These are phyloP conservation scores for Suhomyces kunorum DNA, from an alignment of 1,139 yeast genomes.

Conservation along the genomic window DNA sequence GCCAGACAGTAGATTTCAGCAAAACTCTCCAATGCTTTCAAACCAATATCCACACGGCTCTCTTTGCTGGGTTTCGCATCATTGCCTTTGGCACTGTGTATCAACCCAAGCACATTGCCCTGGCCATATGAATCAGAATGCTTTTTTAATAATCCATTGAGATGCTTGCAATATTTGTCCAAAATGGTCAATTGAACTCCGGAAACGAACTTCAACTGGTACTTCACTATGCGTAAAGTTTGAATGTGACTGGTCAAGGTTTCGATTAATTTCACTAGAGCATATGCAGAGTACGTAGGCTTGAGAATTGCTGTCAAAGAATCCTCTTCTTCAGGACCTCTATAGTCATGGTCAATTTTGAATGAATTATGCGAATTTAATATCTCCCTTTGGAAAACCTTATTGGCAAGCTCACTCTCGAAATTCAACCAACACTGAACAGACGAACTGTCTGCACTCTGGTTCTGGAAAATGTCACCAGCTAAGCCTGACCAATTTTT, in stretches of 20 bases:
- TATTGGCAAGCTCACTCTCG: constrained; percentile 59
- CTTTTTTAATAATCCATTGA: constrained; percentile 48
- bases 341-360: constrained; percentile 61
- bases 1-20: constrained; percentile 65
- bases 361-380: constrained; percentile 56
- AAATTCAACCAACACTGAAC: constrained; percentile 61
- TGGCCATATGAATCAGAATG: constrained; percentile 47
- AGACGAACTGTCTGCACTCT: constrained; percentile 35
- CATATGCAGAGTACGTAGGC: constrained; percentile 70
- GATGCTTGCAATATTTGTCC: constrained; percentile 56
- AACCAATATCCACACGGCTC: constrained; percentile 41
- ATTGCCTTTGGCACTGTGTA: constrained; percentile 35
- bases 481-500: constrained; percentile 61
- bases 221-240: constrained; percentile 57
- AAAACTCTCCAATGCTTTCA: constrained; percentile 53
- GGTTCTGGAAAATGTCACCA: constrained; percentile 50
- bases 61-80: constrained; percentile 36
- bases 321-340: constrained; percentile 35
- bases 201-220: constrained; percentile 67
- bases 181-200: constrained; percentile 68
- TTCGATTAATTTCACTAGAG: constrained; percentile 62
- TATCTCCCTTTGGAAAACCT: constrained; percentile 58
- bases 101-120: constrained; percentile 38
- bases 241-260: constrained; percentile 66
- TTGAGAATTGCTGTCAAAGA: constrained; percentile 33